Conservation (phyloP, 2,329 filamentous ascomycete genomes). For the Penicillium aurantiogriseum region DNA sequence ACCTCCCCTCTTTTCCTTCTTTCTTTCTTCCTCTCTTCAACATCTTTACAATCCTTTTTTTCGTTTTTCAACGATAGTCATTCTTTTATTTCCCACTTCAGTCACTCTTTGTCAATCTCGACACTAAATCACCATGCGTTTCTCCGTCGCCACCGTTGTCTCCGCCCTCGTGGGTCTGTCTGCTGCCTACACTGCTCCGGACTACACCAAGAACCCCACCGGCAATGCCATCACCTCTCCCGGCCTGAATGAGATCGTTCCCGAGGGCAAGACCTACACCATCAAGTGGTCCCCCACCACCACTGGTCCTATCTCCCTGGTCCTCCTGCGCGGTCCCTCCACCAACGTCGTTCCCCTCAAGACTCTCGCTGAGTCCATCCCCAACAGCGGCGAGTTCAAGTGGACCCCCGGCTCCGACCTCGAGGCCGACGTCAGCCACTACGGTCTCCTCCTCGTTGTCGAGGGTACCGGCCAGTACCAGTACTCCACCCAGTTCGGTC, state of each 20-base stretch:
- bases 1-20: conserved; percentile 12
- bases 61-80: conserved; percentile 13
- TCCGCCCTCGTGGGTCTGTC: conserved; percentile 41
- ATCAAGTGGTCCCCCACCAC: conserved; percentile 56
- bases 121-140: conserved; percentile 37
- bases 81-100: conserved; percentile 20
- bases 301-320: conserved; percentile 50
- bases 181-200: conserved; percentile 38
- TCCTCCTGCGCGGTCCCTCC: conserved; percentile 60
- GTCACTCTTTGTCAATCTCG: conserved; percentile 28
- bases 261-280: conserved; percentile 55
- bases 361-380: conserved; percentile 53
- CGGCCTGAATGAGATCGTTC: conserved; percentile 53
- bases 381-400: conserved; percentile 55
- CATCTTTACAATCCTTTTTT: conserved; percentile 22
- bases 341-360: conserved; percentile 53
- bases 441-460: conserved; percentile 62
- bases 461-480: conserved; percentile 61
- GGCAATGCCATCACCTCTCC: conserved; percentile 59
- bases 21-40: conserved; percentile 15
- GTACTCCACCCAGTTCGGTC: conserved; percentile 62
- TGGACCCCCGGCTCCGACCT: conserved; percentile 56
- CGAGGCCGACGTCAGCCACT: conserved; percentile 51
- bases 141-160: conserved; percentile 37
- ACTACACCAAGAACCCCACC: conserved; percentile 35